Conservation (phyloP, 495 filamentous ascomycete species). For the Penicillium dipodomyicola region DNA sequence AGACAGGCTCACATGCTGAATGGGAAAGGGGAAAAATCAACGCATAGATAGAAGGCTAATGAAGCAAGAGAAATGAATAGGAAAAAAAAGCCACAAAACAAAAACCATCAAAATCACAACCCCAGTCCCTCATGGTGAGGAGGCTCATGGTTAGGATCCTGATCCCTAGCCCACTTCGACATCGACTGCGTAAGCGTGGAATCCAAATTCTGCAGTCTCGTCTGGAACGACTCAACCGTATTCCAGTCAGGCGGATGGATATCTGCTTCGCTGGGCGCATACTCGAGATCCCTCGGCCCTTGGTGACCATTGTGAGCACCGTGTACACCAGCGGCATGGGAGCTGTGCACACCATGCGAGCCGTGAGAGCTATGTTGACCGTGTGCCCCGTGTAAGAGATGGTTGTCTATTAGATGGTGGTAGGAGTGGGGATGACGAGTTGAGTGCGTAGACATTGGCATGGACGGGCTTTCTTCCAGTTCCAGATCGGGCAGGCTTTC, state of each 20-base stretch:
- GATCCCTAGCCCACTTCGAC: conserved; percentile 27
- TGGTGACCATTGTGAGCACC: not conserved
- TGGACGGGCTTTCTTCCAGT: conserved; percentile 23
- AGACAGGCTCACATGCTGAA: conserved; percentile 5
- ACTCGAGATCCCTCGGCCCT: conserved; percentile 6
- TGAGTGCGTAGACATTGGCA: conserved; percentile 19
- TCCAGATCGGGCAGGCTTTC: conserved; percentile 27
- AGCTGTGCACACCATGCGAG: not conserved
- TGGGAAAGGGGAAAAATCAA: not conserved
- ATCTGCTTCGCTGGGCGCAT: conserved; percentile 15
- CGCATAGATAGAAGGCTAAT: not conserved
- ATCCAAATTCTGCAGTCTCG: conserved; percentile 17
- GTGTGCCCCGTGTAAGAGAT: not conserved
- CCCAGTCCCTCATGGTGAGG: conserved; percentile 28
- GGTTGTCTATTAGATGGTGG: conserved; percentile 5
- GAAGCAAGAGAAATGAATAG: not conserved
- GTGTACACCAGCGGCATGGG: not conserved
- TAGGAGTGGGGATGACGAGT: conserved; percentile 5
- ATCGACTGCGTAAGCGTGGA: conserved; percentile 23
- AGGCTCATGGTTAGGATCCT: conserved; percentile 26
- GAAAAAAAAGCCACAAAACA: not conserved
- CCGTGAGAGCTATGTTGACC: not conserved
- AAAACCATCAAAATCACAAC: conserved; percentile 19
- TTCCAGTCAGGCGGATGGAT: conserved; percentile 20
- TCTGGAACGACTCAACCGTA: conserved; percentile 27